These are phyloP conservation scores for Mycena venus DNA, from an alignment of 768 basidiomycete genomes.

Conservation along the genomic window DNA sequence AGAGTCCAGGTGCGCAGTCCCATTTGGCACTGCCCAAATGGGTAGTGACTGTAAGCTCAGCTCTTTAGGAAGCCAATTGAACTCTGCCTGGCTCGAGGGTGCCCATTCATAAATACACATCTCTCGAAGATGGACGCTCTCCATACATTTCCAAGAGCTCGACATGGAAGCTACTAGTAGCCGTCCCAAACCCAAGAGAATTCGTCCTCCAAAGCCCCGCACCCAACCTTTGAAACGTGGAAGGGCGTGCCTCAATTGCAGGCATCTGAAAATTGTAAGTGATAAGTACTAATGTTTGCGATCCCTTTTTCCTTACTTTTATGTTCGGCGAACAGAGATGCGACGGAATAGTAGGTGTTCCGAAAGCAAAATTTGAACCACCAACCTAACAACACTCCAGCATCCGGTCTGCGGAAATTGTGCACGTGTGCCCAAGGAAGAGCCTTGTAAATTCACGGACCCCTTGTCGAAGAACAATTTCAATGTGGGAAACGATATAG, in stretches of 20 bases:
- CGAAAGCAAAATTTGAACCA: too few relatives aligned
- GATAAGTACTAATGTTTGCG: background rate
- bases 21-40: background rate
- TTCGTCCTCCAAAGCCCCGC: constrained; percentile 9
- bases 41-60: background rate
- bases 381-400: too few relatives aligned
- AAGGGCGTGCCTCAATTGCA: constrained; percentile 7
- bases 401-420: constrained; percentile 18
- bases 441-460: background rate
- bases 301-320: background rate
- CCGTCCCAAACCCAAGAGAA: constrained; percentile 3
- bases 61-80: background rate
- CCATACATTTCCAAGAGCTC: background rate
- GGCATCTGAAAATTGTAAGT: constrained; percentile 19
- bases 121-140: background rate
- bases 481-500: background rate
- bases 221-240: constrained; percentile 1
- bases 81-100: background rate
- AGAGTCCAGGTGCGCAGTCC: background rate
- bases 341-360: constrained; percentile 14
- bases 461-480: background rate
- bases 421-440: constrained; percentile 8
- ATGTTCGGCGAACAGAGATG: background rate
- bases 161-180: background rate
- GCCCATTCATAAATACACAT: background rate